phyloP scores from a whole-genome alignment of 2,329 filamentous ascomycete genomes.

The Phyllosticta ampelicida region DNA sequence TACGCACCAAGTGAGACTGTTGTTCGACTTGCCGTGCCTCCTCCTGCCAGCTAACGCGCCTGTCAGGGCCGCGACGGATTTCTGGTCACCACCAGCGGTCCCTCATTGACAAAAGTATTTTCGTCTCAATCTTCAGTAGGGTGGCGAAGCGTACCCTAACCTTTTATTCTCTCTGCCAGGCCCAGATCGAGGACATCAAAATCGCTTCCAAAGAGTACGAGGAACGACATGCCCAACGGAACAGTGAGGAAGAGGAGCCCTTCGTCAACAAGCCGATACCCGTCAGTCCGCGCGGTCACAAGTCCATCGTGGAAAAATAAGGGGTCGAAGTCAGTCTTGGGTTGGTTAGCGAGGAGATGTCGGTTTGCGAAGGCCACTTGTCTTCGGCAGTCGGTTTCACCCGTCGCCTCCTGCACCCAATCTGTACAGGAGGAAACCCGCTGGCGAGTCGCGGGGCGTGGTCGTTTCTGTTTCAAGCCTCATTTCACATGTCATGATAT shows the following conservation, averaged over 20 bases:
- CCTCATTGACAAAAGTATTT: conserved; percentile 33
- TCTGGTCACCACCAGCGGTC: conserved; percentile 29
- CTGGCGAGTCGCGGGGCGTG: too few relatives aligned
- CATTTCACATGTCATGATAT: background rate
- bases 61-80: conserved; percentile 32
- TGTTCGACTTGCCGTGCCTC: background rate
- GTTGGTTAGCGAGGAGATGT: background rate
- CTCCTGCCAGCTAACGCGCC: background rate
- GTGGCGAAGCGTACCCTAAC: too few relatives aligned
- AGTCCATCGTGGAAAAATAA: background rate
- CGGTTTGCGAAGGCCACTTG: background rate
- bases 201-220: conserved; percentile 30
- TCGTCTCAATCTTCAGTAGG: too few relatives aligned
- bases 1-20: conserved; percentile 28
- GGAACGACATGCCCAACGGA: conserved; percentile 29
- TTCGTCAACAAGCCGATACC: conserved; percentile 31
- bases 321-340: background rate
- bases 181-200: conserved; percentile 33
- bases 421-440: too few relatives aligned
- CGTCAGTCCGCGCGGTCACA: conserved; percentile 16
- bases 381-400: background rate
- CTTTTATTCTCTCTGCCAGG: conserved; percentile 18
- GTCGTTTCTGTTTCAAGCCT: too few relatives aligned
- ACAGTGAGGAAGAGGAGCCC: conserved; percentile 14
- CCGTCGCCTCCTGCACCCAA: too few relatives aligned